Evolutionary conservation across 495 filamentous ascomycete species (phyloP).

Genomic region (Trichoderma virens): DNA sequence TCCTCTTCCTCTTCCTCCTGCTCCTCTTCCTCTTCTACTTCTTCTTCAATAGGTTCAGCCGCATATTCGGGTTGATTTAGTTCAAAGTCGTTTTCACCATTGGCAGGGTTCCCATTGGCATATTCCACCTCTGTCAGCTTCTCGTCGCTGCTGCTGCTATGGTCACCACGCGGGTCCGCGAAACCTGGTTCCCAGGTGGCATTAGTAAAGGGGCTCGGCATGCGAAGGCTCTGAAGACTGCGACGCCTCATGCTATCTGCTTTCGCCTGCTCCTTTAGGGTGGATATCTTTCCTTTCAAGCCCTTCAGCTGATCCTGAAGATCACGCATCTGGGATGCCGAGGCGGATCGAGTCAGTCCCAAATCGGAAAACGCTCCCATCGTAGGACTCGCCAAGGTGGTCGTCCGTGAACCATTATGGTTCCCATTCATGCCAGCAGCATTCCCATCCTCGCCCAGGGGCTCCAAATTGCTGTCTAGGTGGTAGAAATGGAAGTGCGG

Average conservation of each 20-base stretch:
- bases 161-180: slow-evolving; percentile 33
- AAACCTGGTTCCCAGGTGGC: slow-evolving; percentile 65
- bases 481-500: slow-evolving; percentile 4
- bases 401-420: slow-evolving; percentile 22
- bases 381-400: slow-evolving; percentile 31
- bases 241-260: slow-evolving; percentile 76
- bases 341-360: slow-evolving; percentile 42
- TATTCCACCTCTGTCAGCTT: slow-evolving; percentile 30
- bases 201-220: slow-evolving; percentile 76
- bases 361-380: slow-evolving; percentile 24
- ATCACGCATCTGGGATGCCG: slow-evolving; percentile 67
- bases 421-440: slow-evolving; percentile 15
- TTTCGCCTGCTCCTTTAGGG: slow-evolving; percentile 69
- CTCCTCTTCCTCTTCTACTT: slow-evolving; percentile 7
- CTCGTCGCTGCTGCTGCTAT: slow-evolving; percentile 15
- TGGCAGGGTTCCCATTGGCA: slow-evolving; percentile 18
- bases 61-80: slow-evolving; percentile 14
- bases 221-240: slow-evolving; percentile 76
- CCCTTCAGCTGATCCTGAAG: slow-evolving; percentile 91
- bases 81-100: slow-evolving; percentile 3
- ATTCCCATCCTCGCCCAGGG: slow-evolving; percentile 32
- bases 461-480: slow-evolving; percentile 24
- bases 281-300: slow-evolving; percentile 84
- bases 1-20: slow-evolving; percentile 10
- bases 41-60: slow-evolving; percentile 8